These are phyloP conservation scores for Plasmodium falciparum DNA, from an alignment of 169 alveolate species.

Conservation along the genomic window DNA sequence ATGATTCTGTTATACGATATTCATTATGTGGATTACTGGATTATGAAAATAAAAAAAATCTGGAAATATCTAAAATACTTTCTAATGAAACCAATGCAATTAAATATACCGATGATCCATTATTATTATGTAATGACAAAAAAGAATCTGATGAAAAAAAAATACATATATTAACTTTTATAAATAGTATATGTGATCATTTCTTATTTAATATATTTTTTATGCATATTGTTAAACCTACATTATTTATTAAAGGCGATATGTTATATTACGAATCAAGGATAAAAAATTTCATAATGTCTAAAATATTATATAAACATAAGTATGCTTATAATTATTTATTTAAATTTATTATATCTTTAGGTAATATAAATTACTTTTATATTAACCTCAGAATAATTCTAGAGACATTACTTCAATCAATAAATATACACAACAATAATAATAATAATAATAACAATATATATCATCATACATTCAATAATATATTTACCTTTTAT, in stretches of 20 bases:
- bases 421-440: conserved; percentile 1
- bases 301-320: conserved; percentile 41
- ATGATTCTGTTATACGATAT: conserved; percentile 45
- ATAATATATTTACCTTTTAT: too few relatives aligned
- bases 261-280: conserved; percentile 28
- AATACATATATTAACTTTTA: conserved; percentile 19
- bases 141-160: background rate
- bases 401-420: conserved; percentile 18
- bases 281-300: conserved; percentile 22
- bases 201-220: conserved; percentile 71
- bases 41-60: background rate
- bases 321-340: conserved; percentile 10
- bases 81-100: background rate
- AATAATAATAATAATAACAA: background rate
- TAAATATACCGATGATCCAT: background rate
- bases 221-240: conserved; percentile 53
- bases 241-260: conserved; percentile 63
- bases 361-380: background rate
- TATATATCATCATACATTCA: too few relatives aligned
- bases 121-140: background rate
- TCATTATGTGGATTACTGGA: conserved; percentile 17
- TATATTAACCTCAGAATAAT: conserved; percentile 21
- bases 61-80: background rate
- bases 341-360: conserved; percentile 7
- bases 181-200: conserved; percentile 60